Percentiles rank a stretch among this genome's conserved stretches.
Conservation (phyloP, 257 asterid species). For the Salvia rosmarinus region DNA sequence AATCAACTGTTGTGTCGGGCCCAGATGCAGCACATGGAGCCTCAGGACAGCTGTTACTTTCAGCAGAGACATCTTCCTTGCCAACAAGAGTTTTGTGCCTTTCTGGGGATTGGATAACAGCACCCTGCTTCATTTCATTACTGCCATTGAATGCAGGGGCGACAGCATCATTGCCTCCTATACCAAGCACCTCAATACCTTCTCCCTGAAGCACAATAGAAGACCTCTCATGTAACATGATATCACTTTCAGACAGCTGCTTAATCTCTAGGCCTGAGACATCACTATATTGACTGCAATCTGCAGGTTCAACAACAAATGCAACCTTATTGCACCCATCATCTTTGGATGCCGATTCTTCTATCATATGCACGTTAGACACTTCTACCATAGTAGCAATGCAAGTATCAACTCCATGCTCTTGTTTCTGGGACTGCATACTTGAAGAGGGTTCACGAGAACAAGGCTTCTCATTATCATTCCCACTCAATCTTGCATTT, state of each 20-base stretch:
- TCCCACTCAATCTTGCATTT: constrained; percentile 33
- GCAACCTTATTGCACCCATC: constrained; percentile 41
- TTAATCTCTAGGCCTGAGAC: constrained; percentile 39
- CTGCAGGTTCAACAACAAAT: constrained; percentile 43
- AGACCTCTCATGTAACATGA: constrained; percentile 35
- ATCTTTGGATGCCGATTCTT: constrained; percentile 38
- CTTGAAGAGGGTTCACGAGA: constrained; percentile 40
- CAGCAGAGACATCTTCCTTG: constrained; percentile 39
- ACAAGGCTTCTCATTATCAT: constrained; percentile 36
- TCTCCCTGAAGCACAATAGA: constrained; percentile 41
- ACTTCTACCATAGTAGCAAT: constrained; percentile 32
- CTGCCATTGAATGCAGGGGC: constrained; percentile 26
- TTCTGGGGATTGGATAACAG: constrained; percentile 34
- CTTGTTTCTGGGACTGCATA: constrained; percentile 43
- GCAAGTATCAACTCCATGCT: constrained; percentile 46
- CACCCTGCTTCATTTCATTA: constrained; percentile 39
- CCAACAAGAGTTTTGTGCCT: constrained; percentile 39
- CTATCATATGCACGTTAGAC: constrained; percentile 31
- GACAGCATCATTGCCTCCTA: constrained; percentile 21
- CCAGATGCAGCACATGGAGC: constrained; percentile 36
- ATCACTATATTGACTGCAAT: constrained; percentile 32
- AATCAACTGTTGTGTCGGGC: constrained; percentile 40
- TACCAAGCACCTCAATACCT: constrained; percentile 32
- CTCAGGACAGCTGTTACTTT: constrained; percentile 37
- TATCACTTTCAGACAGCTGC: constrained; percentile 40